Evolutionary conservation across 2,329 filamentous ascomycete genomes (phyloP), one percentile per base, ranked within the genome.

Genomic region (Arthrobotrys musiformis): DNA sequence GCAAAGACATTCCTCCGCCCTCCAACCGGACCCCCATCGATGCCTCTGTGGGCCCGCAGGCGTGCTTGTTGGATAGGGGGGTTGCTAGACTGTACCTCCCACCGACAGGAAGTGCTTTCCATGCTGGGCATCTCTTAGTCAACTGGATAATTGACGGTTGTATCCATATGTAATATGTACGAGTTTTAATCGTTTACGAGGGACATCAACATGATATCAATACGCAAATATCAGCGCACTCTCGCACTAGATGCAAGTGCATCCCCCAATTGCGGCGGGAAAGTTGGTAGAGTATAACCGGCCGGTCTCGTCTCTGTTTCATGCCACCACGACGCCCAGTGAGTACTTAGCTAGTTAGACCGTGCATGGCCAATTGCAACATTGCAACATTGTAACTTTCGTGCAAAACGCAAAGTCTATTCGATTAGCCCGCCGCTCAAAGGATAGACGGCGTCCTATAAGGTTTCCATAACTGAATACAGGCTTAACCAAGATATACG

Each of bases 1-100:
- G 56, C 56, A 30, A 37, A 56, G 37, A 67, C 62, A 40, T 50
- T 40, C 33, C 24, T 58, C 19, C 35, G 35, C 30, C 63, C 26
- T 24, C 24, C 50, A 30, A 19, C 63, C 5, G 35, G 7, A 9
- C 35, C 9, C 33, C 48, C n/a, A 28, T 56, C 26, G 28, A 35
- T 35, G 50, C 28, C 22, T 28, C 28, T 35, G 28, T 52, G 17
- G n/a, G n/a, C n/a, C n/a, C n/a, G n/a, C n/a, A n/a, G n/a, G 6
- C 15, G 13, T 7, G 8, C 48, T 30, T 17, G 48, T 52, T 52
- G 48, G 48, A 28, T 52, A n/a, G 24, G 6, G 24, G 15, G 48
- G 2, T 26, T 2, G 24, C 24, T 7, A 30, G 48, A 52, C 48
- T 52, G 48, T 52, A 52, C 48, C 30, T 52, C 48, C 48, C 48